Percentiles rank a stretch among this genome's conserved stretches.
phyloP scores from a whole-genome alignment of 2,329 filamentous ascomycete species.

The Nothophaeocryptopus gaeumannii region DNA sequence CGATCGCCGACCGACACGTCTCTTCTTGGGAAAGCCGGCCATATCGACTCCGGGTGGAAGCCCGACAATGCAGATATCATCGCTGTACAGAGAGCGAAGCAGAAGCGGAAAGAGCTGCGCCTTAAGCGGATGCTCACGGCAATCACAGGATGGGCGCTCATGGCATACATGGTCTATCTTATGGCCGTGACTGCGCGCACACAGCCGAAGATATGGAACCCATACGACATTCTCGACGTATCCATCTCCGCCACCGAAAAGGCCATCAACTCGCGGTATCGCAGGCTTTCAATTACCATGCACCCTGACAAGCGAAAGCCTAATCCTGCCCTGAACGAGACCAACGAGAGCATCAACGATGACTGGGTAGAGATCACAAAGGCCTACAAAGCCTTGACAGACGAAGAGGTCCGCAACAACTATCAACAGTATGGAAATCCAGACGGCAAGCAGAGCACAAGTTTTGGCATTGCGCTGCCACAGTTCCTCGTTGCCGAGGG shows the following conservation, averaged over 20 bases:
- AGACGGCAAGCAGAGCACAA: conserved; percentile 96
- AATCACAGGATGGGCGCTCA: conserved; percentile 73
- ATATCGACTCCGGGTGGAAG: conserved; percentile 77
- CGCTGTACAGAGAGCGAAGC: conserved; percentile 74
- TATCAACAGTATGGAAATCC: conserved; percentile 94
- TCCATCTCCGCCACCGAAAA: conserved; percentile 81
- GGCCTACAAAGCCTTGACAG: conserved; percentile 95
- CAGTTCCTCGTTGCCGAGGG: conserved; percentile 90
- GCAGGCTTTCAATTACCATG: conserved; percentile 75
- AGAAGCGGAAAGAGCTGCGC: conserved; percentile 85
- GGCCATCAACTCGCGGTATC: conserved; percentile 89
- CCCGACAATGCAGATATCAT: conserved; percentile 82
- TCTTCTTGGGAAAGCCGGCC: conserved; percentile 75
- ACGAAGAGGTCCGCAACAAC: conserved; percentile 96
- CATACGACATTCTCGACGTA: conserved; percentile 89
- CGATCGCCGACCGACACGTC: conserved; percentile 65
- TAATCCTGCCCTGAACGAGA: conserved; percentile 84
- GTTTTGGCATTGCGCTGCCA: conserved; percentile 93
- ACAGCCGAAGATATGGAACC: conserved; percentile 83
- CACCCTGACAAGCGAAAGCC: conserved; percentile 92
- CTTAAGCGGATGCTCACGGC: conserved; percentile 79
- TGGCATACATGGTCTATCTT: conserved; percentile 88
- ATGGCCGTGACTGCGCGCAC: conserved; percentile 74
- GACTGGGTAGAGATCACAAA: conserved; percentile 94
- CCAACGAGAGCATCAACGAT: conserved; percentile 76